Evolutionary conservation across 768 basidiomycete species (phyloP), one percentile per base, ranked within the genome.

Genomic region (Boletellus ananas): DNA sequence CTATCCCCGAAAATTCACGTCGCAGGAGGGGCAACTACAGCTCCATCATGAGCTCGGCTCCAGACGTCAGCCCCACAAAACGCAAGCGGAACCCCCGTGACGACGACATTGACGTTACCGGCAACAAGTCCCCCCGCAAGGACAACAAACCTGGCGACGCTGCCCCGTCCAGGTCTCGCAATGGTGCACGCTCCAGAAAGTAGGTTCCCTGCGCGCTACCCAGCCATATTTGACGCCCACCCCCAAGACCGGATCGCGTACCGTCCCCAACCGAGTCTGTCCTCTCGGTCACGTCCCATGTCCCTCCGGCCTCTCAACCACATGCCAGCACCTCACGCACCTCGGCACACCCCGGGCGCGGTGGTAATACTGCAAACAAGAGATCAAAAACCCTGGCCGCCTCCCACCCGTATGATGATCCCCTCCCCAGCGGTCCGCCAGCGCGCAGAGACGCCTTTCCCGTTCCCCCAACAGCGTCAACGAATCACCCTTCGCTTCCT

Each of bases 181-280:
- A 74, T 47, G 79, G 76, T 36, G 73, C 72, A 44, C 75, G 84
- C 53, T 70, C 71, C 23, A 84, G 79, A 76, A 87, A 78, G 87
- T 87, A 53, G 57, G 80, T 74, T 1, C 31, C 34, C 20, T 29
- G 6, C 25, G 5, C 43, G 3, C 27, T 16, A 20, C 47, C 34
- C 4, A 10, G 40, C 11, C 25, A 1, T 25, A 18, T 27, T 34
- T 61, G 45, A 46, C 46, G 5, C 47, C 17, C 34, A 38, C 46
- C 34, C 45, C 40, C 27, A 58, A 87, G 85, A 65, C 72, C 67
- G 25, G 85, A 88, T 58, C 83, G 86, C 44, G 77, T 75, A 12
- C 70, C 74, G 21, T 90, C 87, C 2, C 87, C 87, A 6, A 76
- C 86, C 12, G 87, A 89, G 59, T 90, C 87, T 9, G 60, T 87